Base-by-base conservation (phyloP, 139 green algal genomes). In the Coelastrella sp. region DNA sequence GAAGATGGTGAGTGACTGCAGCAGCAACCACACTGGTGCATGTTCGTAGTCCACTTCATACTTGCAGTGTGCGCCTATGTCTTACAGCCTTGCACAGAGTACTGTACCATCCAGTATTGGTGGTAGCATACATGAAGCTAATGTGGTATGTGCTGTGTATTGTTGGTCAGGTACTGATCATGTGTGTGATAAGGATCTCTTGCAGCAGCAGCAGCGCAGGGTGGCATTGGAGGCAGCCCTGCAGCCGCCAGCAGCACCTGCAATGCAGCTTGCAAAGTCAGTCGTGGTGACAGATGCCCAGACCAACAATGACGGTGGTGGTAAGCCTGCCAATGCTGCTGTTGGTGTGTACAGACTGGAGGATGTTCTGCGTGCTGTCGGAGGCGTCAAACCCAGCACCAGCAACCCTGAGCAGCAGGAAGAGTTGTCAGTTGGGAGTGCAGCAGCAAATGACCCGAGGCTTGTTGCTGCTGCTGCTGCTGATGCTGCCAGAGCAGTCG, bases 161-260 rank as follows among this genome's bases (percentile, higher is more conserved):
- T 64, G 53, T 9, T 64, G 17, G 27, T 9, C 53, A 64, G 62
- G 30, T 21, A 69, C 21, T n/a, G 62, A 74, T 45, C 35, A 38
- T 9, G 34, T 15, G 5, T 27, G 35, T 74, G 66, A 5, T 53
- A 4, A 48, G 23, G 66, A 74, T 34, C 66, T 74, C 11, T 35
- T 74, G 32, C 66, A 74, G 15, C 66, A 74, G 35, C 66, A 48
- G 35, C 66, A 74, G 66, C 66, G 66, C 34, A 45, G 66, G 35
- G 66, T 21, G 27, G 66, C 66, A 48, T 27, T 74, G 34, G 66
- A 74, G 27, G 8, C 1, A 30, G 66, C 34, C 17, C 17, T 50
- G 19, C 66, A 74, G 21, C 66, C 66, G 27, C 34, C 66, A 50
- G 66, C 66, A 74, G 66, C 2, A 30, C 3, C 66, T 51, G 34